Percentiles rank a stretch among this genome's conserved stretches.
These are phyloP conservation scores for Agaricales sp. DNA, from an alignment of 1,284 basidiomycete species.

Conservation along the genomic window DNA sequence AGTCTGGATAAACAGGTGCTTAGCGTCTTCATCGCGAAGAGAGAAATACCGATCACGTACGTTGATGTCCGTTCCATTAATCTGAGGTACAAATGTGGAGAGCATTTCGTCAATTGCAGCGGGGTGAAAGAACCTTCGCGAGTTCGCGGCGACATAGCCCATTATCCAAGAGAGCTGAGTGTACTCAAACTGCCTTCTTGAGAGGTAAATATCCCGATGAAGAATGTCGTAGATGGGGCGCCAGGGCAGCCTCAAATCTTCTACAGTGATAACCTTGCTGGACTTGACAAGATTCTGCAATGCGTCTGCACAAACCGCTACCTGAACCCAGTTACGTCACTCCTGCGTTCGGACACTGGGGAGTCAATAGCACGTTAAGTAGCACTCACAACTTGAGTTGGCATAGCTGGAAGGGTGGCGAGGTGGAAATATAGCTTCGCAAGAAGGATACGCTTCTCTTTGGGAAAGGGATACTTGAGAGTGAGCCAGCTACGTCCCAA, in stretches of 20 bases:
- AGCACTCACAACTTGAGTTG: slow-evolving; percentile 28
- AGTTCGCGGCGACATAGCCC: slow-evolving; percentile 77
- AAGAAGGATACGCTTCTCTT: slow-evolving; percentile 66
- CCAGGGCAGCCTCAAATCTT: slow-evolving; percentile 86
- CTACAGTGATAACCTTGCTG: slow-evolving; percentile 66
- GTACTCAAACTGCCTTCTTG: slow-evolving; percentile 74
- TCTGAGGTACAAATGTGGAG: slow-evolving; percentile 61
- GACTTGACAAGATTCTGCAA: slow-evolving; percentile 50
- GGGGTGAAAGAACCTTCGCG: slow-evolving; percentile 86
- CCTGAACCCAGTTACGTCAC: slow-evolving; percentile 9
- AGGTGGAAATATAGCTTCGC: slow-evolving; percentile 75
- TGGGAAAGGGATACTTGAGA: slow-evolving; percentile 81
- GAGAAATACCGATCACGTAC: slow-evolving; percentile 29
- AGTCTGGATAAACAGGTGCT: slow-evolving; percentile 31
- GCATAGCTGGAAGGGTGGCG: slow-evolving; percentile 53
- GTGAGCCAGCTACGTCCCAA: slow-evolving; percentile 53
- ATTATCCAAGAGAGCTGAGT: slow-evolving; percentile 75
- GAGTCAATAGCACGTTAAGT: background rate
- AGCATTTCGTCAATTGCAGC: slow-evolving; percentile 89
- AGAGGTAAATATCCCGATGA: slow-evolving; percentile 75
- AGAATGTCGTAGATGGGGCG: slow-evolving; percentile 76
- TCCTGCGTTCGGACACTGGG: background rate
- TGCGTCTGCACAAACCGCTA: slow-evolving; percentile 49
- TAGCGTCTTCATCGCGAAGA: background rate
- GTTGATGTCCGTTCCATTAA: slow-evolving; percentile 70